Conservation (phyloP, 2,329 filamentous ascomycete species). For the Ceratocystis huliohia region DNA sequence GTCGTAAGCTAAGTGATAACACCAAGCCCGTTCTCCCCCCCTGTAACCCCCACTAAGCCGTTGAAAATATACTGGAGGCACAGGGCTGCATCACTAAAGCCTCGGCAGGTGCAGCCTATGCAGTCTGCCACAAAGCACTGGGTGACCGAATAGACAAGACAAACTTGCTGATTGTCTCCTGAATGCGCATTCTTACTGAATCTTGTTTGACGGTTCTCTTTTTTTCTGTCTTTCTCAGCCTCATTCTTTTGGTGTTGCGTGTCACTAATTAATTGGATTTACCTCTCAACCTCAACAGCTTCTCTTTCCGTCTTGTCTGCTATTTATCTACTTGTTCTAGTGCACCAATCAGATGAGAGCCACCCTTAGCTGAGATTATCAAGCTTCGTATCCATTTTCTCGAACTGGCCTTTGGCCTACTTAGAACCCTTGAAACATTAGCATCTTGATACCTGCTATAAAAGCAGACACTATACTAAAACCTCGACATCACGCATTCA, state of each 20-base stretch:
- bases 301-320: background rate
- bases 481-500: background rate
- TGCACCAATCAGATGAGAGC: background rate
- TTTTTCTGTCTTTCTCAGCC: conserved; percentile 1
- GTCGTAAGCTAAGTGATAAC: background rate
- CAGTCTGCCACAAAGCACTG: background rate
- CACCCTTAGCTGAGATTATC: background rate
- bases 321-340: background rate
- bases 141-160: background rate
- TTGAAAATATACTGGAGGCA: background rate
- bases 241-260: background rate
- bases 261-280: background rate
- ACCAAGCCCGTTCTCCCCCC: background rate
- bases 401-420: background rate
- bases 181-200: conserved; percentile 4
- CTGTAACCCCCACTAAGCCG: background rate
- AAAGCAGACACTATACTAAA: background rate
- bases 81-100: background rate
- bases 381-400: conserved; percentile 6
- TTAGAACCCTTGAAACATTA: background rate
- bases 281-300: background rate
- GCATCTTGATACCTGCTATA: background rate
- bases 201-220: background rate
- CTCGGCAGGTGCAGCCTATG: background rate
- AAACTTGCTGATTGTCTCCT: background rate